phyloP scores from a whole-genome alignment of 2,329 filamentous ascomycete species.

The Xylaria sp. region DNA sequence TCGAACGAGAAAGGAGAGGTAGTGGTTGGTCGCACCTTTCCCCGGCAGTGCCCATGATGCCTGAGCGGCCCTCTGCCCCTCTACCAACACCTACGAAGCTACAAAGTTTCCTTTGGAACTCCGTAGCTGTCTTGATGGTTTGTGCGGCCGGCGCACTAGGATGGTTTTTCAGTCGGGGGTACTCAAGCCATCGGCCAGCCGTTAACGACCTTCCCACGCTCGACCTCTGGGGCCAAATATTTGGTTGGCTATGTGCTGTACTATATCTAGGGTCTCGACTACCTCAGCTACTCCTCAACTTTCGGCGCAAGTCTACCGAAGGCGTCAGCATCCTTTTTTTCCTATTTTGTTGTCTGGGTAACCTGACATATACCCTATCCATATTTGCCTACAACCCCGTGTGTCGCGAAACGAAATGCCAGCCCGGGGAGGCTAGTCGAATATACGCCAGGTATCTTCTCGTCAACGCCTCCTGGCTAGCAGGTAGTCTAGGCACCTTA shows the following conservation, averaged over 20 bases:
- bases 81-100: slow-evolving; percentile 60
- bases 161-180: slow-evolving; percentile 77
- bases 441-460: slow-evolving; percentile 86
- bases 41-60: slow-evolving; percentile 81
- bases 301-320: slow-evolving; percentile 89
- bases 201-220: slow-evolving; percentile 68
- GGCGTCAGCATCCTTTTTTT: slow-evolving; percentile 96
- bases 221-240: slow-evolving; percentile 84
- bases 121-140: slow-evolving; percentile 80
- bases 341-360: slow-evolving; percentile 94
- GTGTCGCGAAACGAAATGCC: slow-evolving; percentile 68
- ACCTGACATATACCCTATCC: slow-evolving; percentile 89
- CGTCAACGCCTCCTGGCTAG: slow-evolving; percentile 90
- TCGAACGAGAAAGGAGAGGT: slow-evolving; percentile 57
- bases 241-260: slow-evolving; percentile 90
- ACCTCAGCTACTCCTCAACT: slow-evolving; percentile 92
- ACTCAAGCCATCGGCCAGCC: slow-evolving; percentile 50
- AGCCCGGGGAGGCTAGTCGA: slow-evolving; percentile 68
- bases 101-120: slow-evolving; percentile 76
- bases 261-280: slow-evolving; percentile 90
- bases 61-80: slow-evolving; percentile 56
- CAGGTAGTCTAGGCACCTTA: slow-evolving; percentile 88
- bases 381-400: slow-evolving; percentile 89
- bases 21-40: slow-evolving; percentile 74
- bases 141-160: slow-evolving; percentile 84